These are phyloP conservation scores for Botryotinia narcissicola DNA, from an alignment of 2,329 filamentous ascomycete genomes.

Conservation along the genomic window DNA sequence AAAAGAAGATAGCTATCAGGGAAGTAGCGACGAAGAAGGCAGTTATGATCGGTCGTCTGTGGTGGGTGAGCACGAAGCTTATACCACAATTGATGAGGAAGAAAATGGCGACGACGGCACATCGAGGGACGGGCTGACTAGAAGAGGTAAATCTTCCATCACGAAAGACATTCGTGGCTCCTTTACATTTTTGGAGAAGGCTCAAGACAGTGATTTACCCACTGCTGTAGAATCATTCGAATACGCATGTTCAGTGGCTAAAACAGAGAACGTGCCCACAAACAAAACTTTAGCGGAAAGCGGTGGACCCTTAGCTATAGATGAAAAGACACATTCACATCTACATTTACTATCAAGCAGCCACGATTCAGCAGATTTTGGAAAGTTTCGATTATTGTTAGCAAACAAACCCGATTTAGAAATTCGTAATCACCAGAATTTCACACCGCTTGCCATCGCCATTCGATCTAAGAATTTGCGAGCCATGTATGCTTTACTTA, in stretches of 20 bases:
- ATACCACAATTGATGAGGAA: neutral
- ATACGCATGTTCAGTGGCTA: accelerated
- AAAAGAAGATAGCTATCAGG: too few species aligned
- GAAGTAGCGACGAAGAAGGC: neutral
- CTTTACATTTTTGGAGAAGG: too few species aligned
- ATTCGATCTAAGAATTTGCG: neutral
- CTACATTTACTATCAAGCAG: neutral
- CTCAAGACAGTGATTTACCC: neutral
- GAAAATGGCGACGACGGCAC: neutral
- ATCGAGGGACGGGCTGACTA: neutral
- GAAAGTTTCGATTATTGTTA: neutral
- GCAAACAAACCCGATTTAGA: neutral
- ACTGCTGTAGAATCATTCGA: too few species aligned
- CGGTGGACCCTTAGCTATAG: neutral
- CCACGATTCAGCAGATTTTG: neutral
- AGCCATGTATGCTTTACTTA: slow-evolving; percentile 4
- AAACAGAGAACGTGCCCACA: neutral
- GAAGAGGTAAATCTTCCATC: too few species aligned
- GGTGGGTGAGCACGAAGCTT: neutral
- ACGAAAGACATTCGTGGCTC: too few species aligned
- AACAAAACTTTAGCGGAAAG: neutral
- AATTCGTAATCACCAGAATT: neutral
- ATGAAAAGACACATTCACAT: neutral
- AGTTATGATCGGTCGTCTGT: neutral
- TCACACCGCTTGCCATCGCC: neutral